Evolutionary conservation across 2,329 filamentous ascomycete species (phyloP).

Genomic region (Exophiala spinifera): DNA sequence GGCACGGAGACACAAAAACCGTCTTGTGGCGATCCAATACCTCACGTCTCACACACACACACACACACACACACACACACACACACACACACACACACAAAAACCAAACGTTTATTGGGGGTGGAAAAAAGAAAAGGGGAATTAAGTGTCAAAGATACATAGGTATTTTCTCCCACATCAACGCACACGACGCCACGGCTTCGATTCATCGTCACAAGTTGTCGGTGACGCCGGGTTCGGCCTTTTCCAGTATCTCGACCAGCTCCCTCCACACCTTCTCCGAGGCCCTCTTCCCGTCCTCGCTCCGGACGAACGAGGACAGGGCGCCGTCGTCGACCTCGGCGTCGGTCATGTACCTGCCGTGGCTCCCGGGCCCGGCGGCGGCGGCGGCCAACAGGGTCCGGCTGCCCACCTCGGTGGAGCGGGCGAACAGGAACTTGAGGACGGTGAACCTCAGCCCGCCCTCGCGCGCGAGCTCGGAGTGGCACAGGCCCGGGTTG

Average conservation of each 20-base stretch:
- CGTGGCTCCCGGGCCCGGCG: constrained; percentile 44
- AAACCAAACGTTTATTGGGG: too few species aligned
- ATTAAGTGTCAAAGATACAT: too few species aligned
- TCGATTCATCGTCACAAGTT: constrained; percentile 14
- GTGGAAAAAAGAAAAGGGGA: too few species aligned
- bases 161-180: too few species aligned
- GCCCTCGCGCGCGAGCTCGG: constrained; percentile 43
- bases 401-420: constrained; percentile 49
- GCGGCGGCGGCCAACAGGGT: constrained; percentile 41
- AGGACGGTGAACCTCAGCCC: constrained; percentile 29
- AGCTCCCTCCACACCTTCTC: constrained; percentile 47
- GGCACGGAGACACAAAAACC: too few species aligned
- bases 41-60: too few species aligned
- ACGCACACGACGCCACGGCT: too few species aligned
- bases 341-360: constrained; percentile 45
- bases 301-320: constrained; percentile 39
- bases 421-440: constrained; percentile 40
- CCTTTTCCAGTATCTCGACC: constrained; percentile 40
- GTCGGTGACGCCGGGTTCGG: constrained; percentile 39
- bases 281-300: constrained; percentile 39
- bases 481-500: constrained; percentile 55
- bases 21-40: too few species aligned
- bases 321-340: constrained; percentile 29
- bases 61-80: too few species aligned
- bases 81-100: too few species aligned